phyloP scores from a whole-genome alignment of 768 basidiomycete species.

The Rhizopogon sp. region DNA sequence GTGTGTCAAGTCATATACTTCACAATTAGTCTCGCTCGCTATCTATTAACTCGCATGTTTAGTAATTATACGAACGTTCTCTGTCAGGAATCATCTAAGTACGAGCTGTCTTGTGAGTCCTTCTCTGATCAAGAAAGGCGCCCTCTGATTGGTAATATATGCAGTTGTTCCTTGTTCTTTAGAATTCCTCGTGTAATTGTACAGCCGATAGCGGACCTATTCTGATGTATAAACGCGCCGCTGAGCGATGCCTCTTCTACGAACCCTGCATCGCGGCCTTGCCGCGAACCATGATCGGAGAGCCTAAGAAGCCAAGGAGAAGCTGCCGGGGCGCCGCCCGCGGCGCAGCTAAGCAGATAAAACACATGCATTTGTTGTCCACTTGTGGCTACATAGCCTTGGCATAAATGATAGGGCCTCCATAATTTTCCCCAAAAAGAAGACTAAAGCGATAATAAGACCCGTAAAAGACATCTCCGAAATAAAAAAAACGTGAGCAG shows the following conservation, averaged over 20 bases:
- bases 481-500: slow-evolving; percentile 10
- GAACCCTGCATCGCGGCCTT: background rate
- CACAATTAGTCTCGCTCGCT: slow-evolving; percentile 4
- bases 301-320: background rate
- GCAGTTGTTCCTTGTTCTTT: slow-evolving; percentile 14
- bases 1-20: background rate
- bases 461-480: slow-evolving; percentile 3
- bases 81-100: background rate
- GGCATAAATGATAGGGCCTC: background rate
- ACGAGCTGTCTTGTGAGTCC: slow-evolving; percentile 12
- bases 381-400: slow-evolving; percentile 5
- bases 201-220: slow-evolving; percentile 1
- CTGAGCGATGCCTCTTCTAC: background rate
- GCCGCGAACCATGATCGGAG: background rate
- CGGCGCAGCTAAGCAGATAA: background rate
- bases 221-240: background rate
- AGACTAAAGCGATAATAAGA: slow-evolving; percentile 1
- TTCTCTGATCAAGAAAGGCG: slow-evolving; percentile 15
- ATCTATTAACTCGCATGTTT: slow-evolving; percentile 17
- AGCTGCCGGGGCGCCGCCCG: background rate
- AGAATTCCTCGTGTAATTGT: slow-evolving; percentile 14
- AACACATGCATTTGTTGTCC: slow-evolving; percentile 1
- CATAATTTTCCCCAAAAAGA: background rate
- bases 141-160: slow-evolving; percentile 9
- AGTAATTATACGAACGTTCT: slow-evolving; percentile 15